A percentile compares a stretch with the other conserved stretches of the same genome.
Conservation (phyloP, 2,329 filamentous ascomycete genomes). For the Pestalotiopsis sp. region DNA sequence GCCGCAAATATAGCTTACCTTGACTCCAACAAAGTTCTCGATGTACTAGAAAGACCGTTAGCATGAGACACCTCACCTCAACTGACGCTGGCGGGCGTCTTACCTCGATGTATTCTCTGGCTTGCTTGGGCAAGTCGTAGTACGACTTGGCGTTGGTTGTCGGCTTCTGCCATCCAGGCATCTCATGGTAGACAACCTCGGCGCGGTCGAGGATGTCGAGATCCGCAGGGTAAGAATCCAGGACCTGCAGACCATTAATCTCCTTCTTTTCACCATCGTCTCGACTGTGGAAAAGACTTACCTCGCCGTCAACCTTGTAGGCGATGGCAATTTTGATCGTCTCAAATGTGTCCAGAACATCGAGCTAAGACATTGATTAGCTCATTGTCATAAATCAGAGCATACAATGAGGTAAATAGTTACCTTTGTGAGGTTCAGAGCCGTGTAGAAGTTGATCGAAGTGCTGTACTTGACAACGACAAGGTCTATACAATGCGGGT, state of each 20-base stretch:
- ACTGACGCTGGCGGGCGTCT: conserved; percentile 9
- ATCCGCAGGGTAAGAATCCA: conserved; percentile 68
- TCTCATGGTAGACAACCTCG: conserved; percentile 67
- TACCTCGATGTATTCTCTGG: conserved; percentile 64
- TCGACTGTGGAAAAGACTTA: neutral
- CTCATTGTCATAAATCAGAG: neutral
- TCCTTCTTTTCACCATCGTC: neutral
- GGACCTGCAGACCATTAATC: conserved; percentile 33
- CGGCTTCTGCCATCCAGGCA: conserved; percentile 69
- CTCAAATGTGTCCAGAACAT: conserved; percentile 73
- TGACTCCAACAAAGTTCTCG: conserved; percentile 65
- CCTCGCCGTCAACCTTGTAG: conserved; percentile 54
- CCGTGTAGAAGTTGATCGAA: conserved; percentile 68
- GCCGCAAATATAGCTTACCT: conserved; percentile 66
- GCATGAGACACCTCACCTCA: conserved; percentile 10
- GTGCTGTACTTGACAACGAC: conserved; percentile 68
- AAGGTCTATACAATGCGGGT: conserved; percentile 56
- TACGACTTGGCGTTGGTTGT: conserved; percentile 63
- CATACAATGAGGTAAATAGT: too few relatives aligned
- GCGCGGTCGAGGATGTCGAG: conserved; percentile 57
- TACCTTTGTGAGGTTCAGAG: conserved; percentile 57
- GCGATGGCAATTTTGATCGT: conserved; percentile 74
- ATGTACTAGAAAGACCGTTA: conserved; percentile 46
- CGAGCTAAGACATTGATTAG: conserved; percentile 52
- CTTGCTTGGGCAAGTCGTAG: conserved; percentile 64